These are phyloP conservation scores for Aspergillus indologenus DNA, from an alignment of 495 filamentous ascomycete species.

Conservation along the genomic window DNA sequence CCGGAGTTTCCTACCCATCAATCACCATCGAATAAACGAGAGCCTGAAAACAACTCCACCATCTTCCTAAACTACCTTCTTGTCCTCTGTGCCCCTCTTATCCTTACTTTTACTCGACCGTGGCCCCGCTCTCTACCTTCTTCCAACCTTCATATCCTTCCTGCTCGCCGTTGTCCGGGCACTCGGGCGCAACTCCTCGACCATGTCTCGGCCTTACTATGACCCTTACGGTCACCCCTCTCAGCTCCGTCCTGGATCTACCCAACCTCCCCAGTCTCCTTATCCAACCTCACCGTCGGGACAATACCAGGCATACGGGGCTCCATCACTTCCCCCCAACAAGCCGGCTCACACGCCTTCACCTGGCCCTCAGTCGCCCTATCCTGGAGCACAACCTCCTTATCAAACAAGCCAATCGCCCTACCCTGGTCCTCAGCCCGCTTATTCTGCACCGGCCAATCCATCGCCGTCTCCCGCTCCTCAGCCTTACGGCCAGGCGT, in stretches of 20 bases:
- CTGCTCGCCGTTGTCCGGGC: conserved; percentile 9
- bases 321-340: conserved; percentile 25
- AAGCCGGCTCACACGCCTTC: conserved; percentile 27
- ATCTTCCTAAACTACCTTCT: conserved; percentile 1
- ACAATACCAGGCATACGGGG: conserved; percentile 35
- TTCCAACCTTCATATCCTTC: conserved; percentile 4
- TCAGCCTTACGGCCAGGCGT: conserved; percentile 5
- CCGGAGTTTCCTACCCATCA: conserved; percentile 8
- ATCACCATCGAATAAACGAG: conserved; percentile 8
- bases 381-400: conserved; percentile 11
- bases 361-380: conserved; percentile 21
- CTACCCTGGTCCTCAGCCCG: background rate
- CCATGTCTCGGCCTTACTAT: conserved; percentile 41
- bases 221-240: conserved; percentile 36
- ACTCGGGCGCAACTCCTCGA: conserved; percentile 17
- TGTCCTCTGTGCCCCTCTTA: conserved; percentile 9
- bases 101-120: conserved; percentile 5
- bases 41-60: conserved; percentile 1
- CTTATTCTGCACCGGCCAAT: background rate
- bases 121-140: conserved; percentile 8
- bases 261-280: conserved; percentile 22
- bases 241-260: conserved; percentile 27
- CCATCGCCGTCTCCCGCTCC: background rate
- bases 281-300: conserved; percentile 39
- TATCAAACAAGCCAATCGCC: conserved; percentile 28